A percentile compares a stretch with the other conserved stretches of the same genome.
These are phyloP conservation scores for Medicago ruthenica DNA, from an alignment of 306 rosid species.

Conservation along the genomic window DNA sequence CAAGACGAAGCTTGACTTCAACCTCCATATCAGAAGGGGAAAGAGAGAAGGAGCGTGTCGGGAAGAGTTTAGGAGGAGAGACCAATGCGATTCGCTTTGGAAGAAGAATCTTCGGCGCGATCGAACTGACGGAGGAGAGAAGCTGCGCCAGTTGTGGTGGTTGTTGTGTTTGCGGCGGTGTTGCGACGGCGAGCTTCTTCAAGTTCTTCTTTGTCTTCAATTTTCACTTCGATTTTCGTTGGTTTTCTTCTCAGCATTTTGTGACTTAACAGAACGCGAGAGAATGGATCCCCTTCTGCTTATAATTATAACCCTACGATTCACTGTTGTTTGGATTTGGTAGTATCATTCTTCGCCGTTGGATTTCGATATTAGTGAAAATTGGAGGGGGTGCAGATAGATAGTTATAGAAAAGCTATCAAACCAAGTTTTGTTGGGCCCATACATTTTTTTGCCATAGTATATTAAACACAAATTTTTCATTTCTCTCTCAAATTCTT, in stretches of 20 bases:
- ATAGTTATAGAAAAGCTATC: too few relatives aligned
- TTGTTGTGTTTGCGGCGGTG: conserved; percentile 29
- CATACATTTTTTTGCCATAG: too few relatives aligned
- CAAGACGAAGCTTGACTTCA: conserved; percentile 79
- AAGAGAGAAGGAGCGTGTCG: conserved; percentile 11
- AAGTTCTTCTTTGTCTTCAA: conserved; percentile 90
- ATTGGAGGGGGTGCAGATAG: too few relatives aligned
- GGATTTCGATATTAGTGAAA: too few relatives aligned
- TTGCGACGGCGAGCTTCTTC: conserved; percentile 75
- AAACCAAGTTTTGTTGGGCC: too few relatives aligned
- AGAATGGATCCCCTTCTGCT: not conserved
- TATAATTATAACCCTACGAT: not conserved
- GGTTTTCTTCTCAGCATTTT: conserved; percentile 8
- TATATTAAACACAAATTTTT: too few relatives aligned
- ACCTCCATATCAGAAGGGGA: conserved; percentile 49
- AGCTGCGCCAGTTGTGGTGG: conserved; percentile 48
- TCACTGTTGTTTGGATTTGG: not conserved
- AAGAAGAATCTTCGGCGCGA: conserved; percentile 58
- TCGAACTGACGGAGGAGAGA: conserved; percentile 71
- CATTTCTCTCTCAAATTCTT: too few relatives aligned
- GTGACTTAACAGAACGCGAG: not conserved
- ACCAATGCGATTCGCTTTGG: conserved; percentile 58
- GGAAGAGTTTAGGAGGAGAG: conserved; percentile 41
- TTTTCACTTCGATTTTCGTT: conserved; percentile 33
- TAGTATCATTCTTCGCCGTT: too few relatives aligned